phyloP scores from a whole-genome alignment of 305 asterid genomes.

The Plantago lanceolata region DNA sequence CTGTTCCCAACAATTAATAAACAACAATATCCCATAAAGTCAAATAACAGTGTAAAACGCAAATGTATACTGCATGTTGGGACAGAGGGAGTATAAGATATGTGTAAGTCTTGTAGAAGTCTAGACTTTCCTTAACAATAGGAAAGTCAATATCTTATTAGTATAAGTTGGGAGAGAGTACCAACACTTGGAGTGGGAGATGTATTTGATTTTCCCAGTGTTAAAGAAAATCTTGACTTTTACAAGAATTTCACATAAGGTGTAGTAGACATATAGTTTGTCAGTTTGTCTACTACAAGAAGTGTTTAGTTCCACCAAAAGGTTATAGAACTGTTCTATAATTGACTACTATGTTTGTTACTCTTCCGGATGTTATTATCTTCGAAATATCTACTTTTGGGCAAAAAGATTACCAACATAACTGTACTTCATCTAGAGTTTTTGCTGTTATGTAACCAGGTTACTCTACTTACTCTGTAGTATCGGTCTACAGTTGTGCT shows the following conservation, averaged over 20 bases:
- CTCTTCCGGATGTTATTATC: neutral
- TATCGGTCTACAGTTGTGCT: neutral
- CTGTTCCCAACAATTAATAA: neutral
- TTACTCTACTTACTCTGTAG: too few species aligned
- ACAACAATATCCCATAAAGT: too few species aligned
- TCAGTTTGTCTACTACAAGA: too few species aligned
- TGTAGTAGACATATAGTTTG: too few species aligned
- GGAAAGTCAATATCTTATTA: too few species aligned
- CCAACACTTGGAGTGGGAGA: too few species aligned
- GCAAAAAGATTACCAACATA: neutral
- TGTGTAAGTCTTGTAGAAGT: too few species aligned
- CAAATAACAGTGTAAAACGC: neutral
- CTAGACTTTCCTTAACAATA: too few species aligned
- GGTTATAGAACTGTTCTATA: neutral
- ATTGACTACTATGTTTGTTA: neutral
- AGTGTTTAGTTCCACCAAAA: neutral
- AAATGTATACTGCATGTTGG: neutral
- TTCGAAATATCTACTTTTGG: neutral
- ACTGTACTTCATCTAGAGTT: neutral
- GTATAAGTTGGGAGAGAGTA: too few species aligned
- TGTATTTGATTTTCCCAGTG: too few species aligned
- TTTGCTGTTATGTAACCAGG: neutral
- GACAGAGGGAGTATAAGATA: neutral
- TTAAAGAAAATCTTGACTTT: too few species aligned
- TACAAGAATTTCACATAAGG: too few species aligned